A percentile compares a stretch with the other conserved stretches of the same genome.
Conservation (phyloP, 2,329 filamentous ascomycete species). For the Mycosphaerella sp. region DNA sequence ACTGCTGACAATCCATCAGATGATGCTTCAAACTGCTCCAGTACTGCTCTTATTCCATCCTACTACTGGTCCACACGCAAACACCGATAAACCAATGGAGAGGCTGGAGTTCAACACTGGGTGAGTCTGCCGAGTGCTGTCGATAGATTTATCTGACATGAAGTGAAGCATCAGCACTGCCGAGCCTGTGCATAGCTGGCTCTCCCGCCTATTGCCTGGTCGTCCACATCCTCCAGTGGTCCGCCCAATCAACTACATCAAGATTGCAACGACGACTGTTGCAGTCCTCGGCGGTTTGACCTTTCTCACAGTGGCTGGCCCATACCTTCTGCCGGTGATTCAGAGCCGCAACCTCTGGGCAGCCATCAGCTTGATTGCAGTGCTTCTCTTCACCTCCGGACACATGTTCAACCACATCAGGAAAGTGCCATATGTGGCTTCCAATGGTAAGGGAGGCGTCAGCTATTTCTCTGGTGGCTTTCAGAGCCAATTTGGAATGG, state of each 20-base stretch:
- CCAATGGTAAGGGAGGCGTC: constrained; percentile 77
- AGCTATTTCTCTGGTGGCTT: constrained; percentile 89
- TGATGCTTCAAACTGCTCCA: constrained; percentile 89
- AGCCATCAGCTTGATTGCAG: constrained; percentile 75
- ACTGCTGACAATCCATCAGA: constrained; percentile 47
- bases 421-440: constrained; percentile 85
- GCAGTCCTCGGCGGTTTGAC: constrained; percentile 65
- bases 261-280: constrained; percentile 61
- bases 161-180: constrained; percentile 59
- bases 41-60: constrained; percentile 83
- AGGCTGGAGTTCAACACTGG: constrained; percentile 80
- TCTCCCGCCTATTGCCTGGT: constrained; percentile 68
- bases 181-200: constrained; percentile 72
- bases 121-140: constrained; percentile 45
- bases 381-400: constrained; percentile 88
- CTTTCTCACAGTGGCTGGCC: constrained; percentile 62
- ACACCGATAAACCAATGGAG: constrained; percentile 58
- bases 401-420: constrained; percentile 99
- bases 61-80: constrained; percentile 73
- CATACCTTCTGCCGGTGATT: constrained; percentile 72
- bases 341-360: constrained; percentile 95
- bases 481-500: constrained; percentile 86
- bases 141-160: not conserved
- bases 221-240: constrained; percentile 69
- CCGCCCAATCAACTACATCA: constrained; percentile 81